These are phyloP conservation scores for Kodamaea restingae DNA, from an alignment of 805 yeast species.

Conservation along the genomic window DNA sequence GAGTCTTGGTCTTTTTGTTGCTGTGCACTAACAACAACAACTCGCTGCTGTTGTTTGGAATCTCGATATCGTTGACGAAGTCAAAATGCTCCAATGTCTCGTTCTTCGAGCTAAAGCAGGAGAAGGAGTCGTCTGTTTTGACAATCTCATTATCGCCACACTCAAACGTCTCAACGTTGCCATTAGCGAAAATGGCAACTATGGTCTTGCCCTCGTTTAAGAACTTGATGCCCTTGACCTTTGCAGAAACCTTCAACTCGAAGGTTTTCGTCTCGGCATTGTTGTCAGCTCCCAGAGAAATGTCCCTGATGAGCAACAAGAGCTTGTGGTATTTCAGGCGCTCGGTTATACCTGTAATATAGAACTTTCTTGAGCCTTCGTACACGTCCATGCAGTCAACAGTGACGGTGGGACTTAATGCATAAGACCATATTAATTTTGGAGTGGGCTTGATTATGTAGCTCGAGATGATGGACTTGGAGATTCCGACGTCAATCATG, in stretches of 20 bases:
- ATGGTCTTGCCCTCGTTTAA: slow-evolving; percentile 10
- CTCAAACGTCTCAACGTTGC: slow-evolving; percentile 21
- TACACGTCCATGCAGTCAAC: slow-evolving; percentile 41
- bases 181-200: slow-evolving; percentile 24
- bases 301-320: slow-evolving; percentile 18
- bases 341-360: slow-evolving; percentile 39
- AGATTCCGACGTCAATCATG: slow-evolving; percentile 47
- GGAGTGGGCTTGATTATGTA: slow-evolving; percentile 54
- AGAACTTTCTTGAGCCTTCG: slow-evolving; percentile 17
- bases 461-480: slow-evolving; percentile 50
- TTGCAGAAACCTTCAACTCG: slow-evolving; percentile 10
- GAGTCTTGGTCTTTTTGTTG: slow-evolving; percentile 4
- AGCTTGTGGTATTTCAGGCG: slow-evolving; percentile 25
- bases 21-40: slow-evolving; percentile 18
- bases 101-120: slow-evolving; percentile 11
- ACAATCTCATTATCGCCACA: slow-evolving; percentile 6
- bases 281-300: slow-evolving; percentile 3
- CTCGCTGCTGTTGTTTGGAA: slow-evolving; percentile 17
- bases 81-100: slow-evolving; percentile 27
- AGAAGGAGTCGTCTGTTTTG: slow-evolving; percentile 10
- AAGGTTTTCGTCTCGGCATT: slow-evolving; percentile 8
- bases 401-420: slow-evolving; percentile 45
- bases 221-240: slow-evolving; percentile 10
- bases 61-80: slow-evolving; percentile 24
- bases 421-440: slow-evolving; percentile 52